These are phyloP conservation scores for Fusarium caatingaense DNA, from an alignment of 2,329 filamentous ascomycete genomes.

Conservation along the genomic window DNA sequence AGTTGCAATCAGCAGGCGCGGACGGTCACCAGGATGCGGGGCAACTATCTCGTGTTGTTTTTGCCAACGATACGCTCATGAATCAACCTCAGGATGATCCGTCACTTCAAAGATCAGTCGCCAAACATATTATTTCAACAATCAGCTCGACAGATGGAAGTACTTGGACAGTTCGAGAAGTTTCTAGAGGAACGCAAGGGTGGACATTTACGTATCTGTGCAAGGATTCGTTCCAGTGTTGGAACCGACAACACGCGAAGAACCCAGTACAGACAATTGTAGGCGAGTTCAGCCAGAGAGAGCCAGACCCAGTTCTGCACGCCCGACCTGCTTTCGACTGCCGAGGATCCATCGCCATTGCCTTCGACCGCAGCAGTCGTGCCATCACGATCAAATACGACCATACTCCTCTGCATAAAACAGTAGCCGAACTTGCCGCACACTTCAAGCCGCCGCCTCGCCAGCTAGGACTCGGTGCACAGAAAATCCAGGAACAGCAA, in stretches of 20 bases:
- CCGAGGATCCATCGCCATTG: constrained; percentile 61
- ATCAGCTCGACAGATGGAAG: constrained; percentile 61
- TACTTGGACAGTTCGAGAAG: constrained; percentile 60
- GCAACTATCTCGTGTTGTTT: constrained; percentile 54
- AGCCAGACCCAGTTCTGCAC: constrained; percentile 58
- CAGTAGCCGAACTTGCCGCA: constrained; percentile 62
- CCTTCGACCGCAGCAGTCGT: constrained; percentile 61
- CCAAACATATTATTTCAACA: constrained; percentile 59
- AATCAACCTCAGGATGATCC: constrained; percentile 63
- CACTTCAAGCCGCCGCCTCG: constrained; percentile 60
- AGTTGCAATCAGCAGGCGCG: constrained; percentile 40
- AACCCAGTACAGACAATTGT: constrained; percentile 55
- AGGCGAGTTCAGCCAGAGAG: constrained; percentile 62
- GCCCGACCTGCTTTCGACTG: constrained; percentile 70
- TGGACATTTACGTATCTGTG: constrained; percentile 67
- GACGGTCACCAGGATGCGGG: constrained; percentile 21
- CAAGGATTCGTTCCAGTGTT: constrained; percentile 63
- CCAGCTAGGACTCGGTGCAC: constrained; percentile 43
- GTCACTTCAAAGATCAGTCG: constrained; percentile 60
- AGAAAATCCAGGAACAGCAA: constrained; percentile 42
- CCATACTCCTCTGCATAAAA: constrained; percentile 68
- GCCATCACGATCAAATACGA: constrained; percentile 65
- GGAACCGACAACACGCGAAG: constrained; percentile 61
- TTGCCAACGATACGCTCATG: constrained; percentile 58
- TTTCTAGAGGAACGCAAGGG: constrained; percentile 59